A percentile compares a stretch with the other conserved stretches of the same genome.
Conservation (phyloP, 805 yeast species). For the Peterozyma toletana region DNA sequence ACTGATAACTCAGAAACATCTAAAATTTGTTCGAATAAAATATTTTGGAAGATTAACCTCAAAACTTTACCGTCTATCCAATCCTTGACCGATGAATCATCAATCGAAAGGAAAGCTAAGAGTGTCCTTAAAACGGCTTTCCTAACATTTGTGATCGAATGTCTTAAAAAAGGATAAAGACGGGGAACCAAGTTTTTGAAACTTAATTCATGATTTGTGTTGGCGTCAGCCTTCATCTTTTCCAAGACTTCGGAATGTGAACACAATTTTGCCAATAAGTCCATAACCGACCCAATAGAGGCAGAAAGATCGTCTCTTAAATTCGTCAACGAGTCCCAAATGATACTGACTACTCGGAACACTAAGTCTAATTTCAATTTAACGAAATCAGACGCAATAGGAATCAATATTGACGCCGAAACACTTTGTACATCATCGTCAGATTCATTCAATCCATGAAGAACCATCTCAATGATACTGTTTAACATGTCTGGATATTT, state of each 20-base stretch:
- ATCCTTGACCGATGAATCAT: constrained; percentile 34
- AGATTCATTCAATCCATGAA: constrained; percentile 69
- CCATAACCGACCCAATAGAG: constrained; percentile 94
- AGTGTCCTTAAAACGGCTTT: constrained; percentile 80
- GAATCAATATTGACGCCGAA: constrained; percentile 87
- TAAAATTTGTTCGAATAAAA: constrained; percentile 80
- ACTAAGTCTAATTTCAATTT: constrained; percentile 44
- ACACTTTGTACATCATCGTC: constrained; percentile 98
- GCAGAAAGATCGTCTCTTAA: constrained; percentile 90
- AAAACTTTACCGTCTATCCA: constrained; percentile 78
- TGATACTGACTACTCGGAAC: constrained; percentile 48
- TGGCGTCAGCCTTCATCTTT: constrained; percentile 58
- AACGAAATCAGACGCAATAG: constrained; percentile 87
- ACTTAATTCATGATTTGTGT: constrained; percentile 42
- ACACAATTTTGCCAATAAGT: constrained; percentile 80
- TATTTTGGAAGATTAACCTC: constrained; percentile 77
- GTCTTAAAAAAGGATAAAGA: constrained; percentile 86
- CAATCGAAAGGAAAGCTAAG: constrained; percentile 59
- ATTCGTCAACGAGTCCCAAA: constrained; percentile 87
- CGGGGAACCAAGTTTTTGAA: constrained; percentile 81
- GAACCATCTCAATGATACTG: constrained; percentile 73
- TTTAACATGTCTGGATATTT: constrained; percentile 52
- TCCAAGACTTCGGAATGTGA: constrained; percentile 72
- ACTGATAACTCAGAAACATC: constrained; percentile 61
- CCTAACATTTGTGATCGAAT: constrained; percentile 87